Evolutionary conservation across 306 rosid species (phyloP).

Genomic region (Abrus pulchellus): DNA sequence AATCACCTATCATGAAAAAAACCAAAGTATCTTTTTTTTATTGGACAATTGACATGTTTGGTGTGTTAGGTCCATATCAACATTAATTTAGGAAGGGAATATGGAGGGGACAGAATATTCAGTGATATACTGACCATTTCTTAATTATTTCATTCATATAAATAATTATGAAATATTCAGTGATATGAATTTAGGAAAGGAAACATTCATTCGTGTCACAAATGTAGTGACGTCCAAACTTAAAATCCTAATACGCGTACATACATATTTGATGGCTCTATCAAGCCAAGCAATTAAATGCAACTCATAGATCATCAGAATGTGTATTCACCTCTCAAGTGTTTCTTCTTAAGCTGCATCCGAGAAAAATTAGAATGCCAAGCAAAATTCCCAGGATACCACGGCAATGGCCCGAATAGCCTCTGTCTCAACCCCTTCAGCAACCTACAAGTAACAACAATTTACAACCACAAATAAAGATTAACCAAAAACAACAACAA

Average conservation of each 20-base stretch:
- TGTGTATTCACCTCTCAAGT: constrained; percentile 77
- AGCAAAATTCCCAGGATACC: constrained; percentile 96
- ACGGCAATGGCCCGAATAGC: constrained; percentile 87
- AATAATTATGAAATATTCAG: background rate
- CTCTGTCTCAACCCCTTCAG: constrained; percentile 72
- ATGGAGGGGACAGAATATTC: background rate
- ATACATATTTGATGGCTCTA: constrained; percentile 1
- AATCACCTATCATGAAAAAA: background rate
- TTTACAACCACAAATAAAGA: constrained; percentile 13
- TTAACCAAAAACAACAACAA: background rate
- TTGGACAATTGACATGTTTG: background rate
- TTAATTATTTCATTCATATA: background rate
- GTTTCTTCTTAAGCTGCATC: constrained; percentile 97
- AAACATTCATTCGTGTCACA: background rate
- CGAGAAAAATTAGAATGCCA: constrained; percentile 98
- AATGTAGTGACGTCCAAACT: background rate
- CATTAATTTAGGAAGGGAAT: background rate
- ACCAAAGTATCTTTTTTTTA: background rate
- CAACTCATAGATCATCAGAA: constrained; percentile 36
- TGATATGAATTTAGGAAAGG: background rate
- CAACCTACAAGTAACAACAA: constrained; percentile 57
- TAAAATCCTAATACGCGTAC: background rate
- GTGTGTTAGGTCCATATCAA: background rate
- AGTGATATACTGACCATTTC: background rate
- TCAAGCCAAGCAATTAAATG: background rate